Percentiles rank a stretch among this genome's conserved stretches.
phyloP scores from a whole-genome alignment of 2,329 filamentous ascomycete genomes.

The Fusarium compactum region DNA sequence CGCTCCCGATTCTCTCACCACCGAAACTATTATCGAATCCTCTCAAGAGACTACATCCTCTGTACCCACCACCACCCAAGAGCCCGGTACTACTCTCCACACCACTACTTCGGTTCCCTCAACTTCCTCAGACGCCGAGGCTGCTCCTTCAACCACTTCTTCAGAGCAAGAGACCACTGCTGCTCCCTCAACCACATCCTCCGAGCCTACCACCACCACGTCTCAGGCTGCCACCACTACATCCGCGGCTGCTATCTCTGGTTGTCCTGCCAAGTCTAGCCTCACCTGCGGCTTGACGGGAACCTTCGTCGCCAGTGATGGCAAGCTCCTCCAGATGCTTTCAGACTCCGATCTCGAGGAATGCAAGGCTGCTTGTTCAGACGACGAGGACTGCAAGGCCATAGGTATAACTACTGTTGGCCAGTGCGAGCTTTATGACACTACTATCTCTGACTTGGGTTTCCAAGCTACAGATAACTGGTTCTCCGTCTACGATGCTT shows the following conservation, averaged over 20 bases:
- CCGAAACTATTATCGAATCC: background rate
- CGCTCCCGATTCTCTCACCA: constrained; percentile 1
- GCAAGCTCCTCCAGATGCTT: constrained; percentile 5
- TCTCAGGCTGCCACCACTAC: constrained; percentile 22
- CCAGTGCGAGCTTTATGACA: constrained; percentile 35
- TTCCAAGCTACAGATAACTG: constrained; percentile 3
- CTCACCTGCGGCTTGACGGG: constrained; percentile 27
- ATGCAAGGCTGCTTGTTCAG: constrained; percentile 19
- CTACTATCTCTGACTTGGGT: constrained; percentile 5
- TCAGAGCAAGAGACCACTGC: constrained; percentile 16
- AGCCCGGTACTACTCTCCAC: background rate
- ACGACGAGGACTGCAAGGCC: constrained; percentile 9
- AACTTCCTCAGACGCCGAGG: background rate
- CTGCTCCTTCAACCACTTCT: constrained; percentile 2
- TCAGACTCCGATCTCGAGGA: background rate
- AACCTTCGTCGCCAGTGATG: background rate
- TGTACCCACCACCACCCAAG: background rate
- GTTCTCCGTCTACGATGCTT: constrained; percentile 28
- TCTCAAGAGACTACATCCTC: constrained; percentile 5
- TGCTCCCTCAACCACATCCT: constrained; percentile 8
- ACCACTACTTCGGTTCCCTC: constrained; percentile 13
- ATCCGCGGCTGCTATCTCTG: constrained; percentile 8
- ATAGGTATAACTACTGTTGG: constrained; percentile 21
- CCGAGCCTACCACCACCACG: constrained; percentile 12
- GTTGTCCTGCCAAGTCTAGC: constrained; percentile 10